Evolutionary conservation across 805 yeast species (phyloP), one percentile per base, ranked within the genome.

Genomic region (Wickerhamomyces alni): DNA sequence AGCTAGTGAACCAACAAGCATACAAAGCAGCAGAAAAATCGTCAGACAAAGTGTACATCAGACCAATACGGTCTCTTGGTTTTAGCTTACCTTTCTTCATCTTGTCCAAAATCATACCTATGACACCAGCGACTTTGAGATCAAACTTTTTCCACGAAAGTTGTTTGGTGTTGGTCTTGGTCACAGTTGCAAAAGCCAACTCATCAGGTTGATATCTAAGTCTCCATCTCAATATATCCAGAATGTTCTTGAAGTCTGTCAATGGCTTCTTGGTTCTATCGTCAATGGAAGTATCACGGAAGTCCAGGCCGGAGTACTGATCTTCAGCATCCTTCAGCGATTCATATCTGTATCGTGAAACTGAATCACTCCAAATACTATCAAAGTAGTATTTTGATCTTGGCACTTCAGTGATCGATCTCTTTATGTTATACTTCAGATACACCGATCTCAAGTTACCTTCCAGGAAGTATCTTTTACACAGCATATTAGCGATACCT

Each of bases 401-500:
- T 2, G 88, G 82, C 26, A 87, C 64, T 53, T 77, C 72, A 37
- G 80, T 70, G 8, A 87, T 63, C 0, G 88, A 76, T 36, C 74
- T 73, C 22, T 74, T 65, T 18, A 83, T 70, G 44, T 82, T 81
- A 55, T 88, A 93, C 54, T 86, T 87, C 38, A 88, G 87, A 60
- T 78, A 89, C 21, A 76, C 80, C 0, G 95, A 80, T n/a, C 76
- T 70, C 17, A 93, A 63, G n/a, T 74, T 68, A 2, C 98, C 98
- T 47, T 79, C 83, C 31, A 80, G 67, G 55, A 88, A 88, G 48
- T 77, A 74, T 47, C 80, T 76, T 53, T 81, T 86, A 62, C 85
- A 87, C 52, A 80, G 72, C 83, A 80, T 86, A 50, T 89, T 93
- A 1, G 98, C 98, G 46, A 93, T 83, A 51, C 93, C 98, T 17